A percentile compares a stretch with the other conserved stretches of the same genome.
phyloP scores from a whole-genome alignment of 371 early-diverging fungal species.

The Umbelopsis sp. region DNA sequence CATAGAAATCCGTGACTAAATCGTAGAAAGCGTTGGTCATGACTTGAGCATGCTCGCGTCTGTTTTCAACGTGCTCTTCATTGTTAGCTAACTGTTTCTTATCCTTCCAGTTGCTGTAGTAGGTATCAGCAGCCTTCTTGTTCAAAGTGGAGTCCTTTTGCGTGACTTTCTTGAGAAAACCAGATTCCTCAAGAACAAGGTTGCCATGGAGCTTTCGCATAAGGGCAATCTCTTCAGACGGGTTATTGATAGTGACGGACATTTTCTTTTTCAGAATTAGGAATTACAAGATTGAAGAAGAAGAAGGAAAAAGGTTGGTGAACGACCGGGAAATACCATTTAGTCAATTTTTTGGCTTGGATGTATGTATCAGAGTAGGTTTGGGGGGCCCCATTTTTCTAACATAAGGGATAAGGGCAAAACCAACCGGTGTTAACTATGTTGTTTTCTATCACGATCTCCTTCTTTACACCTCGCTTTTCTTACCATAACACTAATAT shows the following conservation, averaged over 20 bases:
- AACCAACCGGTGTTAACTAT: too few species aligned
- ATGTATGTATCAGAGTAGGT: too few species aligned
- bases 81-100: constrained; percentile 34
- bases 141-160: constrained; percentile 57
- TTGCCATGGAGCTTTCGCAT: constrained; percentile 48
- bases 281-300: background rate
- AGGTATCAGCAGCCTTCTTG: constrained; percentile 42
- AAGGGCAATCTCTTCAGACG: constrained; percentile 35
- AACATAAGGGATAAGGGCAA: too few species aligned
- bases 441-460: too few species aligned
- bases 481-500: too few species aligned
- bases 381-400: too few species aligned
- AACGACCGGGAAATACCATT: constrained; percentile 1
- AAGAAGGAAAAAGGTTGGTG: constrained; percentile 10
- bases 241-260: constrained; percentile 32
- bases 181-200: constrained; percentile 38
- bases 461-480: too few species aligned
- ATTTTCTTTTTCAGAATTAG: constrained; percentile 20
- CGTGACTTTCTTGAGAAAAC: constrained; percentile 45
- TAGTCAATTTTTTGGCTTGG: too few species aligned
- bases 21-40: constrained; percentile 70
- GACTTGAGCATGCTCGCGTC: constrained; percentile 54
- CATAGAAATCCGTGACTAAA: constrained; percentile 67
- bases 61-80: constrained; percentile 33
- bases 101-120: constrained; percentile 46